phyloP scores from a whole-genome alignment of 208 protist genomes.

The Porcisia deanei region DNA sequence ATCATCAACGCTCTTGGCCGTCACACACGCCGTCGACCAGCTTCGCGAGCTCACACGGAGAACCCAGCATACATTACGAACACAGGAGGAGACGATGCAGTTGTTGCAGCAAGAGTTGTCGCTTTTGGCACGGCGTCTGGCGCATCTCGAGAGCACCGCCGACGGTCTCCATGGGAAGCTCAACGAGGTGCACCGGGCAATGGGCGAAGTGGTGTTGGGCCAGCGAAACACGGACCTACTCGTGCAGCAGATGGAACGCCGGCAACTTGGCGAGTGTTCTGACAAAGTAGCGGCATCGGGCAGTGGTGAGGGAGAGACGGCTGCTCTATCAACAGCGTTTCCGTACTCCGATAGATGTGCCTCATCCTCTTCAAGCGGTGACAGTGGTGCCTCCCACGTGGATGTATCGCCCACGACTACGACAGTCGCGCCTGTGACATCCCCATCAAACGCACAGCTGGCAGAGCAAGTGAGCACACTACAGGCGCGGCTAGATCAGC shows the following conservation, averaged over 20 bases:
- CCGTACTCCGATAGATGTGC: not conserved
- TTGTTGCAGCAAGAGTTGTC: constrained; percentile 47
- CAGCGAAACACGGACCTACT: constrained; percentile 66
- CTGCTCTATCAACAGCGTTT: not conserved
- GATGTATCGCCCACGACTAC: not conserved
- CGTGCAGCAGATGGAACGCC: constrained; percentile 65
- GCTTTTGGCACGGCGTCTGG: constrained; percentile 52
- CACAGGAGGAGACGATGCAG: constrained; percentile 31
- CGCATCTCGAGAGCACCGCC: constrained; percentile 39
- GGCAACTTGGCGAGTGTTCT: constrained; percentile 22
- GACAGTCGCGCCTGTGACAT: not conserved
- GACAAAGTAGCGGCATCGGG: not conserved
- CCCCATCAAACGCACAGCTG: constrained; percentile 13
- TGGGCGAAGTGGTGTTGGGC: constrained; percentile 56
- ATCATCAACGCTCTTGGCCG: not conserved
- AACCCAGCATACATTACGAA: constrained; percentile 22
- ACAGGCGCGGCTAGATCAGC: constrained; percentile 38
- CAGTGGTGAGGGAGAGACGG: not conserved
- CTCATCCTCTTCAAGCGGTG: not conserved
- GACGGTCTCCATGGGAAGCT: constrained; percentile 38
- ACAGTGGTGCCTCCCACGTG: not conserved
- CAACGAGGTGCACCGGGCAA: constrained; percentile 37
- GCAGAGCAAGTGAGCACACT: constrained; percentile 33
- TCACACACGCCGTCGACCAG: constrained; percentile 24
- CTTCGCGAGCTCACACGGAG: constrained; percentile 24